A percentile compares a stretch with the other conserved stretches of the same genome.
Evolutionary conservation across 1,139 yeast genomes (phyloP).

Genomic region (Geotrichum restrictum): DNA sequence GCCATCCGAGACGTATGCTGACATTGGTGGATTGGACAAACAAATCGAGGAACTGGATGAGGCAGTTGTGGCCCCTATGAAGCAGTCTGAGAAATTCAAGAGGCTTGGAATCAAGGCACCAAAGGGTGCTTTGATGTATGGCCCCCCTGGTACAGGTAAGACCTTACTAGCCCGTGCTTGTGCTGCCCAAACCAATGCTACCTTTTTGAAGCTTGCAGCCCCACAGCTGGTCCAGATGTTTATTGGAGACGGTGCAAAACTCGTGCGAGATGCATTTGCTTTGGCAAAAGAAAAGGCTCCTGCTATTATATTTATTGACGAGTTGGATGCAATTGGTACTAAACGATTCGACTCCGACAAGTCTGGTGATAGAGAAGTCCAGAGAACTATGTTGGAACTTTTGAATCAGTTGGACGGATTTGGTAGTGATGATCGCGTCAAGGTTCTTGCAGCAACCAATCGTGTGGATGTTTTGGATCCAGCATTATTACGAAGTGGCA

Average conservation of each 20-base stretch:
- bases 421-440: conserved; percentile 96
- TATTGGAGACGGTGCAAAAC: conserved; percentile 95
- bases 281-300: conserved; percentile 98
- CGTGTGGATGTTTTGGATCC: conserved; percentile 94
- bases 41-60: conserved; percentile 98
- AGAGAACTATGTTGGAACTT: conserved; percentile 96
- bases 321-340: conserved; percentile 97
- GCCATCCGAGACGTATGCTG: conserved; percentile 95
- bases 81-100: conserved; percentile 96
- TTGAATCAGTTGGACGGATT: conserved; percentile 96
- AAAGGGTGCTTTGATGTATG: conserved; percentile 95
- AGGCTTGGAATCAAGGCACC: conserved; percentile 99
- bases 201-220: conserved; percentile 93
- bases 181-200: conserved; percentile 95
- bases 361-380: conserved; percentile 97
- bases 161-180: conserved; percentile 96
- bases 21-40: conserved; percentile 92
- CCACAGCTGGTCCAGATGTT: conserved; percentile 95
- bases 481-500: conserved; percentile 96
- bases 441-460: conserved; percentile 98
- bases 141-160: conserved; percentile 99
- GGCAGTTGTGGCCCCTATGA: conserved; percentile 92
- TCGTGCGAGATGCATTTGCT: conserved; percentile 90
- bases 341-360: conserved; percentile 93
- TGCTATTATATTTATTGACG: conserved; percentile 95